Evolutionary conservation across 331 rosid genomes (phyloP).

Genomic region (Quercus tomentella): DNA sequence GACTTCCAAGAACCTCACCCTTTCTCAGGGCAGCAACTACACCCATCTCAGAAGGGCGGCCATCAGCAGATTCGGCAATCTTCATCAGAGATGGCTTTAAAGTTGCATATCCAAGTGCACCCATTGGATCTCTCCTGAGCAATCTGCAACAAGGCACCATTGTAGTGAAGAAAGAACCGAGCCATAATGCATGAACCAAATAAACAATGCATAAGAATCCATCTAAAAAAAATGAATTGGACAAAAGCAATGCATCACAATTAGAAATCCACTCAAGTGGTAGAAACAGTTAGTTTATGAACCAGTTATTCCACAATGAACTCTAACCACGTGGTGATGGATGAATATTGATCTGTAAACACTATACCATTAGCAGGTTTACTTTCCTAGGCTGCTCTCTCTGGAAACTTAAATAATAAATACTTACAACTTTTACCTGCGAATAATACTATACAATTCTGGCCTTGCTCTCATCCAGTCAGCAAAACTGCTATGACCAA

Average conservation of each 20-base stretch:
- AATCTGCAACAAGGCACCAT: constrained; percentile 45
- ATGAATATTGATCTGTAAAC: background rate
- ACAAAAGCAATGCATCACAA: background rate
- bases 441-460: constrained; percentile 77
- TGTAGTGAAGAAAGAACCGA: background rate
- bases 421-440: constrained; percentile 49
- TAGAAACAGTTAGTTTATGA: background rate
- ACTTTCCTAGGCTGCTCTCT: background rate
- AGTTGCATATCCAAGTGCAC: constrained; percentile 87
- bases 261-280: background rate
- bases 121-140: constrained; percentile 94
- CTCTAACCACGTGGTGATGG: background rate
- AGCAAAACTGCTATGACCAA: constrained; percentile 46
- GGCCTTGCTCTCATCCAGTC: constrained; percentile 95
- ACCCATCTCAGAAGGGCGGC: constrained; percentile 83
- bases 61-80: constrained; percentile 68
- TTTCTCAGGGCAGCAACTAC: constrained; percentile 82
- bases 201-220: constrained; percentile 1
- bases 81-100: constrained; percentile 59
- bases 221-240: background rate
- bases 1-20: constrained; percentile 91
- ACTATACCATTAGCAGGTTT: background rate
- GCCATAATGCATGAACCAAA: background rate
- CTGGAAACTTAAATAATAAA: background rate
- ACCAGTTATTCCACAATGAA: background rate